phyloP scores from a whole-genome alignment of 2,329 filamentous ascomycete species.

The Monilinia vaccinii-corymbosi region DNA sequence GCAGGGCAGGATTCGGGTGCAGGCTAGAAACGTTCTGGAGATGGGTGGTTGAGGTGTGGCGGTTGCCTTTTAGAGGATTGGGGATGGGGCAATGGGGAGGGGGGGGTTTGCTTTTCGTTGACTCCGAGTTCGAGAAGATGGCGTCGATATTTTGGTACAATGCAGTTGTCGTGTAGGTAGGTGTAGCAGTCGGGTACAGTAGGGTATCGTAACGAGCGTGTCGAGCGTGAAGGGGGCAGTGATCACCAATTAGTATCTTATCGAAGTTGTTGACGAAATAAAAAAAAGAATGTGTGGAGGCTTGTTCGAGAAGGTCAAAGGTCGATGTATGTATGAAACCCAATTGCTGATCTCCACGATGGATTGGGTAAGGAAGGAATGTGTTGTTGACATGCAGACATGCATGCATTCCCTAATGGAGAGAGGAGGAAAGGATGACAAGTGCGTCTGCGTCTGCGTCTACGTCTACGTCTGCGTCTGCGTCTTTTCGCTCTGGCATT shows the following conservation, averaged over 20 bases:
- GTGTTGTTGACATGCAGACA: conserved; percentile 9
- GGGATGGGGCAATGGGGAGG: conserved; percentile 3
- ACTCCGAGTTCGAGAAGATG: conserved; percentile 6
- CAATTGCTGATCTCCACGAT: background rate
- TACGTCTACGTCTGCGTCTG: no score
- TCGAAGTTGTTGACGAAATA: background rate
- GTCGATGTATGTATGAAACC: background rate
- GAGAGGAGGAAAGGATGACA: background rate
- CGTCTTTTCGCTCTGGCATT: conserved; percentile 6
- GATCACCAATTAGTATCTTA: background rate
- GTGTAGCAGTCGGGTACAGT: no score
- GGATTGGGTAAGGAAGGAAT: background rate
- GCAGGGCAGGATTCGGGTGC: conserved; percentile 1
- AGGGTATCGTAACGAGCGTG: background rate
- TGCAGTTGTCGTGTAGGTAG: no score
- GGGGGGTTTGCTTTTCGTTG: no score
- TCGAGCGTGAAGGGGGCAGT: background rate
- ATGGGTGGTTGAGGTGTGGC: conserved; percentile 1
- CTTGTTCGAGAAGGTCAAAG: background rate
- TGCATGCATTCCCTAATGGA: conserved; percentile 8
- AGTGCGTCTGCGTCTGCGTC: no score
- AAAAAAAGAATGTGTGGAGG: no score
- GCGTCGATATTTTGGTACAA: background rate
- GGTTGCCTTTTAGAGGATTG: conserved; percentile 1
- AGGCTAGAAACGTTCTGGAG: conserved; percentile 8